Evolutionary conservation across 148 eudicot species (phyloP).

Genomic region (Fagopyrum tataricum): DNA sequence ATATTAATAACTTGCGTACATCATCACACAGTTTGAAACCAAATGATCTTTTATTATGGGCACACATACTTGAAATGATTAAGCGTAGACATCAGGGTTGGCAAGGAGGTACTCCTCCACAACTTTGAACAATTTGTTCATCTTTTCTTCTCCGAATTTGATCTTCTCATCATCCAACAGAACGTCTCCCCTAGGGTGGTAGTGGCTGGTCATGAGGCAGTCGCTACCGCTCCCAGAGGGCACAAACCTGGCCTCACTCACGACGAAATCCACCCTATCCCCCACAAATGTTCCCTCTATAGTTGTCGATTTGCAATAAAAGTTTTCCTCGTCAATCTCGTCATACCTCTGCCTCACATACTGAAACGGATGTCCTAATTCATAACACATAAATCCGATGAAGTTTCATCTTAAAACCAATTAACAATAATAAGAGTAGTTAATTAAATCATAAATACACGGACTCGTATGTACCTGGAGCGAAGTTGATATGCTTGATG

Average conservation of each 20-base stretch:
- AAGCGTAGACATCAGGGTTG: slow-evolving; percentile 23
- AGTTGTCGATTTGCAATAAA: slow-evolving; percentile 20
- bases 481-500: slow-evolving; percentile 18
- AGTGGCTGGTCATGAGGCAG: slow-evolving; percentile 16
- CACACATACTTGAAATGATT: not conserved
- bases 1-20: too few relatives aligned
- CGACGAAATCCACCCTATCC: slow-evolving; percentile 14
- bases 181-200: slow-evolving; percentile 16
- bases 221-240: slow-evolving; percentile 12
- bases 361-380: not conserved
- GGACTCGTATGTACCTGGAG: slow-evolving; percentile 17
- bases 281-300: slow-evolving; percentile 16
- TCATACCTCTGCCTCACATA: slow-evolving; percentile 18
- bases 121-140: slow-evolving; percentile 12
- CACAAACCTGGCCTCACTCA: slow-evolving; percentile 16
- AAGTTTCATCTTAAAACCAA: too few relatives aligned
- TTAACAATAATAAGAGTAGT: too few relatives aligned
- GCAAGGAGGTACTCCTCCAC: slow-evolving; percentile 23
- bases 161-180: slow-evolving; percentile 18
- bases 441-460: too few relatives aligned
- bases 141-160: slow-evolving; percentile 14
- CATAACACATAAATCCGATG: too few relatives aligned
- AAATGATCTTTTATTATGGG: too few relatives aligned
- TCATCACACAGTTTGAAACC: too few relatives aligned
- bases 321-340: slow-evolving; percentile 18